Evolutionary conservation across 768 basidiomycete genomes (phyloP).

Genomic region (Mycena metata): DNA sequence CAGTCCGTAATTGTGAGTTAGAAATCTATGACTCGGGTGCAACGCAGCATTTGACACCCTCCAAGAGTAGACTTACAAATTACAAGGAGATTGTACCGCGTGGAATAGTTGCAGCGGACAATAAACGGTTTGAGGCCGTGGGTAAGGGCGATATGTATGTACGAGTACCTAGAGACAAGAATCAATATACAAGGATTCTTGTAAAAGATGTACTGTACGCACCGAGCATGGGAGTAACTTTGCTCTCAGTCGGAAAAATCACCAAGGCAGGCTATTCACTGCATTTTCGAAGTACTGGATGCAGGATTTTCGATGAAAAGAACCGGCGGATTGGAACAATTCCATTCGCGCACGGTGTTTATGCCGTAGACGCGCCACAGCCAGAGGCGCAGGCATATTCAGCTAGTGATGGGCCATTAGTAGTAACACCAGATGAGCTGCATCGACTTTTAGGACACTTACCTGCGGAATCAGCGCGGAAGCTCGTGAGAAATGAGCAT

Average conservation of each 20-base stretch:
- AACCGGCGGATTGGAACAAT: constrained; percentile 23
- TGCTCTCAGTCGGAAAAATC: constrained; percentile 48
- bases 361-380: constrained; percentile 5
- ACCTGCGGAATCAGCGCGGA: constrained; percentile 36
- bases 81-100: constrained; percentile 40
- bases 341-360: constrained; percentile 22
- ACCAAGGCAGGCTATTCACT: constrained; percentile 42
- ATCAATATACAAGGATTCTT: constrained; percentile 37
- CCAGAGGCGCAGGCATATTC: background rate
- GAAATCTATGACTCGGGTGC: constrained; percentile 51
- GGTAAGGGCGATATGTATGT: constrained; percentile 49
- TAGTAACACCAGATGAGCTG: constrained; percentile 39
- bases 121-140: constrained; percentile 36
- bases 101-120: constrained; percentile 4
- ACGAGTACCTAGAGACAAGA: constrained; percentile 41
- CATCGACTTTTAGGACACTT: constrained; percentile 47
- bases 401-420: constrained; percentile 8
- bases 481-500: constrained; percentile 42
- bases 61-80: constrained; percentile 46
- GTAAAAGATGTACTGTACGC: constrained; percentile 49
- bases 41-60: constrained; percentile 50
- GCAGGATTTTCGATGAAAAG: constrained; percentile 38
- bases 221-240: constrained; percentile 46
- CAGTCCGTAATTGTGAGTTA: constrained; percentile 27
- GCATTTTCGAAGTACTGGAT: constrained; percentile 42